phyloP scores from a whole-genome alignment of 2,329 filamentous ascomycete species.

The Microsporum ferrugineum region DNA sequence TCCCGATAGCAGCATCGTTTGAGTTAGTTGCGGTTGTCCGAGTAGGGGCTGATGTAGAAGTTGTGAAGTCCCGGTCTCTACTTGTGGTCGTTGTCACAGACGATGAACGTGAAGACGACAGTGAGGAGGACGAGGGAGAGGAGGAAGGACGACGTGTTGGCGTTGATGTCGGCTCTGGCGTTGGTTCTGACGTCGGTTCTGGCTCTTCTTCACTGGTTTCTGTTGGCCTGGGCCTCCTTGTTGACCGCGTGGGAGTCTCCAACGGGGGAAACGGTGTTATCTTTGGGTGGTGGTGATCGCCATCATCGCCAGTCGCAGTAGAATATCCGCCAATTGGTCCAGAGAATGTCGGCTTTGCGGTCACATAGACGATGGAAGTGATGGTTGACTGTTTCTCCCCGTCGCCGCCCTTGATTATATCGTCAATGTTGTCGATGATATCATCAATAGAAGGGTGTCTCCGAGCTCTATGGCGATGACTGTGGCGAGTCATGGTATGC shows the following conservation, averaged over 20 bases:
- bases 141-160: not conserved
- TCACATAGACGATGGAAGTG: slow-evolving; percentile 39
- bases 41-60: not conserved
- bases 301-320: slow-evolving; percentile 23
- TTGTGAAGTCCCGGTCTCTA: slow-evolving; percentile 5
- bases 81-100: slow-evolving; percentile 3
- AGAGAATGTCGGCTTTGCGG: slow-evolving; percentile 41
- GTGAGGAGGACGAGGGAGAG: slow-evolving; percentile 6
- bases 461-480: slow-evolving; percentile 7
- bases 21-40: slow-evolving; percentile 4
- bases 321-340: slow-evolving; percentile 40
- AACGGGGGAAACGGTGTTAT: slow-evolving; percentile 22
- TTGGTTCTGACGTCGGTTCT: slow-evolving; percentile 6
- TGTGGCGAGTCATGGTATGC: slow-evolving; percentile 8
- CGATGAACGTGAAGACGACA: slow-evolving; percentile 6
- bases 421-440: slow-evolving; percentile 4
- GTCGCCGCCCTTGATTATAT: not conserved
- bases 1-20: slow-evolving; percentile 10
- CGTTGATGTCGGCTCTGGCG: slow-evolving; percentile 12
- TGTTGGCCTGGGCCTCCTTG: slow-evolving; percentile 6
- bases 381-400: slow-evolving; percentile 4
- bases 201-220: slow-evolving; percentile 7
- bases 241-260: slow-evolving; percentile 11
- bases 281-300: not conserved
- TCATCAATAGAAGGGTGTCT: slow-evolving; percentile 5